Percentiles rank a stretch among this genome's conserved stretches.
phyloP scores from a whole-genome alignment of 352 stramenopile species.

The Phytopythium litorale region DNA sequence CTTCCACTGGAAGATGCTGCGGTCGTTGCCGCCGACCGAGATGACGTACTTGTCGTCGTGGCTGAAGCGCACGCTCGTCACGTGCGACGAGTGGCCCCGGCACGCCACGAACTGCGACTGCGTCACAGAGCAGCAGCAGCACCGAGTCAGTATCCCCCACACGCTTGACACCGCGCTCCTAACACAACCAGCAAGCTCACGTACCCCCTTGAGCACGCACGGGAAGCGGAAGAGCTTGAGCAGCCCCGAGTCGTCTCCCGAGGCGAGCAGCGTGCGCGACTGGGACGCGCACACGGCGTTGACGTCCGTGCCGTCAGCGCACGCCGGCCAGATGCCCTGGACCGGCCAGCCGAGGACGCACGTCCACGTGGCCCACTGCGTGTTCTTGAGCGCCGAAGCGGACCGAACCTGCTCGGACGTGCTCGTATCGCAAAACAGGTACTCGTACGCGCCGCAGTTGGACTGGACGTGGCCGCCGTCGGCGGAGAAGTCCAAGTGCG shows the following conservation, averaged over 20 bases:
- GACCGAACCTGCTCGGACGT: constrained; percentile 83
- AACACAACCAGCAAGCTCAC: constrained; percentile 6
- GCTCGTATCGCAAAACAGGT: constrained; percentile 86
- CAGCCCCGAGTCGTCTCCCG: constrained; percentile 71
- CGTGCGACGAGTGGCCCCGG: constrained; percentile 75
- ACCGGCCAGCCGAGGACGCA: constrained; percentile 88
- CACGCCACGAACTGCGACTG: constrained; percentile 50
- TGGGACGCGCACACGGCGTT: constrained; percentile 72
- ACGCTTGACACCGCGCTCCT: neutral
- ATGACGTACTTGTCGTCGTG: constrained; percentile 80
- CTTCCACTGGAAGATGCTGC: constrained; percentile 86
- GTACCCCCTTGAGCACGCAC: constrained; percentile 61
- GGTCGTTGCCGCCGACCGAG: constrained; percentile 81
- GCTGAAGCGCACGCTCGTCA: constrained; percentile 82
- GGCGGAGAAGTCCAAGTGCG: constrained; percentile 78
- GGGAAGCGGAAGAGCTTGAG: constrained; percentile 90
- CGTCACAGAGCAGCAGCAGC: constrained; percentile 4
- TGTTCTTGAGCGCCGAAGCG: constrained; percentile 68
- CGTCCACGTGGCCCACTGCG: constrained; percentile 89
- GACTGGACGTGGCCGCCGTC: constrained; percentile 68
- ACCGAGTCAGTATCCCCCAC: neutral
- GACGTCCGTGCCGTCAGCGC: constrained; percentile 79
- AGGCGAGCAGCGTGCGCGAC: constrained; percentile 67
- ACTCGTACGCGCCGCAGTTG: constrained; percentile 87
- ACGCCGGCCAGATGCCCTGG: constrained; percentile 88